Evolutionary conservation across 129 eudicot genomes (phyloP).

Genomic region (Scalesia atractyloides): DNA sequence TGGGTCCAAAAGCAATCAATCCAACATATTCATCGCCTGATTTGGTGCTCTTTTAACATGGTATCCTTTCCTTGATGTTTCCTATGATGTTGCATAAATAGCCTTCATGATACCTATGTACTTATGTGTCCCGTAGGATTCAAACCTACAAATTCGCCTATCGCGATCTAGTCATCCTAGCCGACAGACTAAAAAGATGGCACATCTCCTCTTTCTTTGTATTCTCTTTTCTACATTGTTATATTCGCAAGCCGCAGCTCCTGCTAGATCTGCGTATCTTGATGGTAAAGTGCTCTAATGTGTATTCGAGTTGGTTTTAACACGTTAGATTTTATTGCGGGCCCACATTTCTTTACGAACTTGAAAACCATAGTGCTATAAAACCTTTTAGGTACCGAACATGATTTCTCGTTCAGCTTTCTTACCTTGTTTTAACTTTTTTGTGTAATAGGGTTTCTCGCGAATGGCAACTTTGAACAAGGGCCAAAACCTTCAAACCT

Average conservation of each 20-base stretch:
- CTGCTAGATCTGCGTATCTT: conserved; percentile 9
- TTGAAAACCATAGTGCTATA: background rate
- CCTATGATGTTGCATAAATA: conserved; percentile 32
- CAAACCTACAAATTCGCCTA: conserved; percentile 14
- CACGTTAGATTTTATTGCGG: background rate
- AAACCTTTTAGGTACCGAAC: background rate
- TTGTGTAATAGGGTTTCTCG: conserved; percentile 32
- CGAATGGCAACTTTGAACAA: conserved; percentile 44
- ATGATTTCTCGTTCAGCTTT: background rate
- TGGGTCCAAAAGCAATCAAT: conserved; percentile 31
- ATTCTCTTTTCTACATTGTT: background rate
- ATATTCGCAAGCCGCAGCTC: conserved; percentile 15
- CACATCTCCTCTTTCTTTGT: conserved; percentile 12
- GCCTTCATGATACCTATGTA: background rate
- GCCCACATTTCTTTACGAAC: background rate
- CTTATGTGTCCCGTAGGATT: background rate
- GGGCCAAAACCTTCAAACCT: conserved; percentile 37
- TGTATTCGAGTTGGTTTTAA: background rate
- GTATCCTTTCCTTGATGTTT: conserved; percentile 24
- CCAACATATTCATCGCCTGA: conserved; percentile 31
- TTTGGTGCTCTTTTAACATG: conserved; percentile 36
- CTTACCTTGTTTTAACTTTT: background rate
- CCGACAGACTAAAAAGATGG: conserved; percentile 10
- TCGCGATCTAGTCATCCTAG: background rate
- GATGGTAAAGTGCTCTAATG: conserved; percentile 32